Conservation (phyloP, 2,329 filamentous ascomycete genomes). For the Sphaerulina vaccinii region DNA sequence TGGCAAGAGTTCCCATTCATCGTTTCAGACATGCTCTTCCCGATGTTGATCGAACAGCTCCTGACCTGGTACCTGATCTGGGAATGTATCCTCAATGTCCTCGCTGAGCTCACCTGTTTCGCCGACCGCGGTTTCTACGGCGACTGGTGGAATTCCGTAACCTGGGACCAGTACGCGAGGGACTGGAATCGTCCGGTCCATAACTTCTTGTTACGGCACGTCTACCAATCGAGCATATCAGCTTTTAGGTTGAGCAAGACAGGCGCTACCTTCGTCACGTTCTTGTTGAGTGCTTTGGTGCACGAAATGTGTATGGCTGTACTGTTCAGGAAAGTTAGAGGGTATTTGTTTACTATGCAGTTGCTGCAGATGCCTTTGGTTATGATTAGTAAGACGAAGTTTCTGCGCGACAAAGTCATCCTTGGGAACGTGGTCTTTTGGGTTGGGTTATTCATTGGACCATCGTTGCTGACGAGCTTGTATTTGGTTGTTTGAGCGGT, state of each 20-base stretch:
- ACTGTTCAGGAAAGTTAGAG: constrained; percentile 73
- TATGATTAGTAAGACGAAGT: constrained; percentile 63
- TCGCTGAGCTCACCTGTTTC: constrained; percentile 74
- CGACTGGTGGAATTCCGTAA: constrained; percentile 49
- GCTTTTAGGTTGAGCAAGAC: constrained; percentile 68
- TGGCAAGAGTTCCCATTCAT: constrained; percentile 71
- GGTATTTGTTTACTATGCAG: constrained; percentile 71
- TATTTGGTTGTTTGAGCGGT: constrained; percentile 44
- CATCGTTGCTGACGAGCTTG: constrained; percentile 59
- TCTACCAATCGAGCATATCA: constrained; percentile 75
- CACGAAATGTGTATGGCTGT: constrained; percentile 80
- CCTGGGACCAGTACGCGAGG: constrained; percentile 73
- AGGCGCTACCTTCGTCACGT: constrained; percentile 72
- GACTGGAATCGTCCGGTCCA: constrained; percentile 83
- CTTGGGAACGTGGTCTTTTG: constrained; percentile 76
- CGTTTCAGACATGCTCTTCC: constrained; percentile 72
- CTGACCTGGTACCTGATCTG: constrained; percentile 80
- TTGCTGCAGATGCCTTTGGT: constrained; percentile 73
- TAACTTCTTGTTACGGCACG: constrained; percentile 73
- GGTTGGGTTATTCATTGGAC: constrained; percentile 74
- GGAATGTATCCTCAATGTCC: constrained; percentile 65
- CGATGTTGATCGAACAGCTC: constrained; percentile 75
- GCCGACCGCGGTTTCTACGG: constrained; percentile 54
- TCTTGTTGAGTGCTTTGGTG: constrained; percentile 67
- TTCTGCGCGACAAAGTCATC: constrained; percentile 61